Evolutionary conservation across 2,329 filamentous ascomycete genomes (phyloP).

Genomic region (Fusarium sp.): DNA sequence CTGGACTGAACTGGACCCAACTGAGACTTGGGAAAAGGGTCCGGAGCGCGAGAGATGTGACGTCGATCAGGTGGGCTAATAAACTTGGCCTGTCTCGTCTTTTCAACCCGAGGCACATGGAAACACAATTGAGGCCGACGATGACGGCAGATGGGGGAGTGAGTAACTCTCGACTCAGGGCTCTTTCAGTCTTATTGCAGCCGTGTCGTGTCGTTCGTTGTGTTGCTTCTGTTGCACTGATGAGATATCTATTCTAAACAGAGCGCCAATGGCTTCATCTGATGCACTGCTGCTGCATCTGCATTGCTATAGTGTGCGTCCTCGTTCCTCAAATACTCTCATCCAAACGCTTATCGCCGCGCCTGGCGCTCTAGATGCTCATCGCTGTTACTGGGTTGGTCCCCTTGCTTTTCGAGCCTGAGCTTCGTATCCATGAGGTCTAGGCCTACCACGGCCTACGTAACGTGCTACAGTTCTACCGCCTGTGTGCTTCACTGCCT

Average conservation of each 20-base stretch:
- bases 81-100: constrained; percentile 15
- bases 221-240: constrained; percentile 2
- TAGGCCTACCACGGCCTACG: constrained; percentile 25
- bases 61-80: constrained; percentile 40
- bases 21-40: constrained; percentile 5
- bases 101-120: constrained; percentile 29
- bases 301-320: not conserved
- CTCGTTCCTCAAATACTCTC: not conserved
- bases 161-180: constrained; percentile 2
- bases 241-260: not conserved
- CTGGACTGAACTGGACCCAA: constrained; percentile 10
- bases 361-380: constrained; percentile 30
- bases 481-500: constrained; percentile 9
- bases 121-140: constrained; percentile 35
- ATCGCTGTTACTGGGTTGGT: not conserved
- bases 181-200: constrained; percentile 25
- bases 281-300: not conserved
- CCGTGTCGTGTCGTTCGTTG: not conserved
- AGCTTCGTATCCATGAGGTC: constrained; percentile 20
- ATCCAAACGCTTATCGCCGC: constrained; percentile 29
- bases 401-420: constrained; percentile 3
- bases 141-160: constrained; percentile 31
- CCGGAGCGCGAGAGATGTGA: constrained; percentile 20
- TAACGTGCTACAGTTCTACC: constrained; percentile 29
- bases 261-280: constrained; percentile 15